Evolutionary conservation across 176 grass and related monocot species (phyloP).

Genomic region (Avena atlantica): DNA sequence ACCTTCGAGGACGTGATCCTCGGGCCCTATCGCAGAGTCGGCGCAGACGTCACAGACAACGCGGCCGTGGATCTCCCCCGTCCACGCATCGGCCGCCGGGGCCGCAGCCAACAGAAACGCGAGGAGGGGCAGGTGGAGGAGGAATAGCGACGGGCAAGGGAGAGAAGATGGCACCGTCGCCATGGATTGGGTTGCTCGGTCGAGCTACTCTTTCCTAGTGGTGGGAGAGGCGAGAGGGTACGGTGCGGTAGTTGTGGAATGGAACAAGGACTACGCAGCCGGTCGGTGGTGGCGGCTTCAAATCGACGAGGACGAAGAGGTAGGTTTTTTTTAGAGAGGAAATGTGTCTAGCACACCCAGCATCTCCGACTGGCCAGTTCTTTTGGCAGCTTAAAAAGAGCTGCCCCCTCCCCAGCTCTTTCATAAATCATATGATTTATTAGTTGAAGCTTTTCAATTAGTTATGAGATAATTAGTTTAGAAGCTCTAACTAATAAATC

Average conservation of each 20-base stretch:
- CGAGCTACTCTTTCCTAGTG: not conserved
- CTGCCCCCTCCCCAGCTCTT: too few species aligned
- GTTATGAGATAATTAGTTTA: too few species aligned
- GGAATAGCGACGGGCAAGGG: slow-evolving; percentile 10
- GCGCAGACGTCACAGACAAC: slow-evolving; percentile 94
- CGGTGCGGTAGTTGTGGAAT: not conserved
- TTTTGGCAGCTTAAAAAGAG: too few species aligned
- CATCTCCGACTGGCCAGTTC: too few species aligned
- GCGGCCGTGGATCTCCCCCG: slow-evolving; percentile 83
- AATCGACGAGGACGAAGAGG: not conserved
- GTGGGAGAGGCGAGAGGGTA: not conserved
- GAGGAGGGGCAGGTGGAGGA: slow-evolving; percentile 28
- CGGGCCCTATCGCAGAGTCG: slow-evolving; percentile 80
- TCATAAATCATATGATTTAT: too few species aligned
- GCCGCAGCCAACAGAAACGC: slow-evolving; percentile 24
- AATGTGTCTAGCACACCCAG: too few species aligned
- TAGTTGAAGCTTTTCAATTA: too few species aligned
- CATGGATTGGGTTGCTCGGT: slow-evolving; percentile 39
- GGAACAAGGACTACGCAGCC: not conserved
- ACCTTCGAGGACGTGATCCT: slow-evolving; percentile 93
- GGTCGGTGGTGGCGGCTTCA: not conserved
- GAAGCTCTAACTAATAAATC: too few species aligned
- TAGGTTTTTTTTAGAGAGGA: not conserved
- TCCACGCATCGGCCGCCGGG: slow-evolving; percentile 68
- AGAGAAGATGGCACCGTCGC: not conserved